A percentile compares a stretch with the other conserved stretches of the same genome.
These are phyloP conservation scores for Lagerstroemia speciosa DNA, from an alignment of 345 rosid genomes.

Conservation along the genomic window DNA sequence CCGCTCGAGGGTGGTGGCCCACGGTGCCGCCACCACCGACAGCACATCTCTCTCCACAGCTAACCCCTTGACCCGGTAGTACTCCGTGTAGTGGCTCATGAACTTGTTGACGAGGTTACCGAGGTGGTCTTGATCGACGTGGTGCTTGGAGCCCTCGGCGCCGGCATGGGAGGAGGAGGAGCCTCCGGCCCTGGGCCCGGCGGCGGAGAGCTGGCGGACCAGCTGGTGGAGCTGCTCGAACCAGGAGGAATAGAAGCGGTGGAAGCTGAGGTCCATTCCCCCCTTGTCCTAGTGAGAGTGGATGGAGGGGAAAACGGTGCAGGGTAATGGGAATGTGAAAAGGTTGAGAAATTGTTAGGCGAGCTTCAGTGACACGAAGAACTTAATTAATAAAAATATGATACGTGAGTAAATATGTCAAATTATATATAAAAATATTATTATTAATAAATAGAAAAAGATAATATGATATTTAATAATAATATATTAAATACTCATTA, in stretches of 20 bases:
- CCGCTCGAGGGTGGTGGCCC: constrained; percentile 76
- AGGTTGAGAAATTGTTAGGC: too few relatives aligned
- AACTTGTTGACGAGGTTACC: constrained; percentile 31
- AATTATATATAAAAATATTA: too few relatives aligned
- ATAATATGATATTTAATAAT: too few relatives aligned
- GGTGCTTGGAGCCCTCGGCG: constrained; percentile 26
- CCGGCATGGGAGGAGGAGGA: not conserved
- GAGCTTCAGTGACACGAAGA: too few relatives aligned
- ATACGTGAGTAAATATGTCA: too few relatives aligned
- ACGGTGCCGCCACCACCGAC: constrained; percentile 48
- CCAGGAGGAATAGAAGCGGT: constrained; percentile 52
- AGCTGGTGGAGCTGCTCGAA: constrained; percentile 42
- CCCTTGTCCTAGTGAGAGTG: not conserved
- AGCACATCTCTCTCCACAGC: constrained; percentile 46
- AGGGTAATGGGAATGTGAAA: too few relatives aligned
- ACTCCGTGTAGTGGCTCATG: constrained; percentile 50
- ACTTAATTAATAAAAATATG: too few relatives aligned
- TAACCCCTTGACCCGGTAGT: constrained; percentile 36
- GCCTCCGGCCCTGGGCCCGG: constrained; percentile 23
- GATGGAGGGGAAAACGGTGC: not conserved
- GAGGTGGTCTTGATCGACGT: constrained; percentile 22
- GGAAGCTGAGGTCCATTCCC: constrained; percentile 26
- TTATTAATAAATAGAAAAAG: too few relatives aligned
- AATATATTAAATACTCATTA: too few relatives aligned
- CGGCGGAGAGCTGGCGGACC: constrained; percentile 39